Evolutionary conservation across 164 flowering plant genomes (phyloP).

Genomic region (Aristolochia fimbriata): DNA sequence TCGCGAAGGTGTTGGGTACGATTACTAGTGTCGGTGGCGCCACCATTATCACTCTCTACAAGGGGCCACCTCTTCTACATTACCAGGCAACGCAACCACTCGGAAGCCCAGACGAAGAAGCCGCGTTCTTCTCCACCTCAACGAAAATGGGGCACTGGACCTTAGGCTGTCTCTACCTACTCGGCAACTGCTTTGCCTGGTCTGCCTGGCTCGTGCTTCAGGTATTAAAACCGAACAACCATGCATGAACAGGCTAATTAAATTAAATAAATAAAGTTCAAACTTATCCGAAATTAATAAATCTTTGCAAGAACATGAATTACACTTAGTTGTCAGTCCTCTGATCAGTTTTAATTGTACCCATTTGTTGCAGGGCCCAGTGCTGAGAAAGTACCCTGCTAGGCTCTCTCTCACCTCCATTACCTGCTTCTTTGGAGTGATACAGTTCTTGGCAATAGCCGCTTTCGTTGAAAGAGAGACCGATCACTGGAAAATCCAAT

Average conservation of each 20-base stretch:
- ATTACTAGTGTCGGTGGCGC: slow-evolving; percentile 63
- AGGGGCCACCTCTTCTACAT: slow-evolving; percentile 50
- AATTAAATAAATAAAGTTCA: too few species aligned
- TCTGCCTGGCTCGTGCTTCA: slow-evolving; percentile 81
- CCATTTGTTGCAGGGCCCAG: slow-evolving; percentile 47
- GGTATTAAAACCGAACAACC: too few species aligned
- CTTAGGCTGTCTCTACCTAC: slow-evolving; percentile 53
- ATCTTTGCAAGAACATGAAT: too few species aligned
- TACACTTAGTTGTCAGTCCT: background rate
- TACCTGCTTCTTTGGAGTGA: slow-evolving; percentile 69
- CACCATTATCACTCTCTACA: slow-evolving; percentile 54
- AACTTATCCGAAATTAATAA: too few species aligned
- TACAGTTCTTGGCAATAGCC: slow-evolving; percentile 56
- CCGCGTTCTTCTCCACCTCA: slow-evolving; percentile 7
- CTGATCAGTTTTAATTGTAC: background rate
- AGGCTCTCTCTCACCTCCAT: slow-evolving; percentile 67
- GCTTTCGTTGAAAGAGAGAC: slow-evolving; percentile 44
- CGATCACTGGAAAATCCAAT: slow-evolving; percentile 49
- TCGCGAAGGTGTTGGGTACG: slow-evolving; percentile 63
- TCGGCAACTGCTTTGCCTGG: slow-evolving; percentile 81
- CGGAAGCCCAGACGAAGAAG: slow-evolving; percentile 10
- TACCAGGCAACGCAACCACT: slow-evolving; percentile 5
- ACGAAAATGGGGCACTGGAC: slow-evolving; percentile 45
- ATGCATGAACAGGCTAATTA: too few species aligned
- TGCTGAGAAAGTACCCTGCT: slow-evolving; percentile 71